phyloP scores from a whole-genome alignment of 2,329 filamentous ascomycete genomes.

The Thyridium curvatum region DNA sequence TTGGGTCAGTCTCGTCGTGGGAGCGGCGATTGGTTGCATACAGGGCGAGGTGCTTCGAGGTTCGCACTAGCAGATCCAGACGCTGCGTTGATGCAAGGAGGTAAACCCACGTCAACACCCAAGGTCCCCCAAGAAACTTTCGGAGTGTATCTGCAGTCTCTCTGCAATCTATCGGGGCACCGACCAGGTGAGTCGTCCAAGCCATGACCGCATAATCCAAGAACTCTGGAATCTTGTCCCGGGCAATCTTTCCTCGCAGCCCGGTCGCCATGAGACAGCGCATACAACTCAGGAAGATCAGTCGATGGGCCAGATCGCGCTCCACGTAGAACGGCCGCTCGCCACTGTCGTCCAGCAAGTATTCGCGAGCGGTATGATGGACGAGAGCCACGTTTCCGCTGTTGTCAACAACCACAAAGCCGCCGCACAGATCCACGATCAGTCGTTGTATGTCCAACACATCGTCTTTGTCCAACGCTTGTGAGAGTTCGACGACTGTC shows the following conservation, averaged over 20 bases:
- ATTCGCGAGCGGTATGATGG: slow-evolving; percentile 28
- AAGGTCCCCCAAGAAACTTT: slow-evolving; percentile 15
- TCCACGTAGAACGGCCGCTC: slow-evolving; percentile 10
- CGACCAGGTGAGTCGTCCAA: background rate
- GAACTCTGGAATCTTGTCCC: slow-evolving; percentile 6
- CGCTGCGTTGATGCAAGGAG: slow-evolving; percentile 14
- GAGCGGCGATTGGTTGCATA: slow-evolving; percentile 5
- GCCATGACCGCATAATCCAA: slow-evolving; percentile 15
- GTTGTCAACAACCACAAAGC: no score
- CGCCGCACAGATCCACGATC: no score
- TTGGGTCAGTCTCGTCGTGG: slow-evolving; percentile 6
- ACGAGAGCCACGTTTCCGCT: slow-evolving; percentile 11
- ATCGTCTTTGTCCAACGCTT: no score
- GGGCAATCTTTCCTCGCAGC: slow-evolving; percentile 7
- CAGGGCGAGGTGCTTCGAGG: slow-evolving; percentile 16
- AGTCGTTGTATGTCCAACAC: no score
- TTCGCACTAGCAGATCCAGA: slow-evolving; percentile 17
- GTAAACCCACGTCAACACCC: slow-evolving; percentile 25
- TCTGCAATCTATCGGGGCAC: background rate
- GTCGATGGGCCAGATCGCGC: slow-evolving; percentile 7
- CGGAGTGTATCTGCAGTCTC: slow-evolving; percentile 8
- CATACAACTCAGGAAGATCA: slow-evolving; percentile 16
- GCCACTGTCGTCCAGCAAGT: slow-evolving; percentile 12
- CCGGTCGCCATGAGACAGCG: slow-evolving; percentile 9
- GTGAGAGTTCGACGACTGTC: no score